Evolutionary conservation across 768 basidiomycete genomes (phyloP).

Genomic region (Mycena capillaripes): DNA sequence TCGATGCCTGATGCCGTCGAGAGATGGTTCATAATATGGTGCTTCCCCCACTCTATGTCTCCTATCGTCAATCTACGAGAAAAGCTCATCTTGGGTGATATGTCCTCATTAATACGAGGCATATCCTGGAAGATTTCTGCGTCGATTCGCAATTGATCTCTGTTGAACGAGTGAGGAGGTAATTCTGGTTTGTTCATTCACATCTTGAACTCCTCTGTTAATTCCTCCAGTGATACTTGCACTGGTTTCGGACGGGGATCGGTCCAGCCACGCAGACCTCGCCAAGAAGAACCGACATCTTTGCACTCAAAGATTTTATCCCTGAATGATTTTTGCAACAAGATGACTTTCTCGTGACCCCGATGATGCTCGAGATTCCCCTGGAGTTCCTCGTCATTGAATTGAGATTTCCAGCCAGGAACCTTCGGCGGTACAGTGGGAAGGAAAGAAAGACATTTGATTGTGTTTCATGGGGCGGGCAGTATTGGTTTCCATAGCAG

Average conservation of each 20-base stretch:
- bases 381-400: background rate
- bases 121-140: constrained; percentile 2
- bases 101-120: constrained; percentile 12
- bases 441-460: no score
- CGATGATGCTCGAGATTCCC: constrained; percentile 8
- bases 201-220: constrained; percentile 7
- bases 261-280: constrained; percentile 16
- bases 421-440: no score
- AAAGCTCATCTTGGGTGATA: constrained; percentile 11
- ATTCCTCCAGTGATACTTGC: background rate
- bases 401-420: constrained; percentile 3
- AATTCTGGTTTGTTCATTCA: constrained; percentile 5
- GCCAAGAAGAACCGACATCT: constrained; percentile 15
- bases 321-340: background rate
- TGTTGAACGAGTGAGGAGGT: constrained; percentile 10
- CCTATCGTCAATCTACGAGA: background rate
- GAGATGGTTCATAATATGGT: background rate
- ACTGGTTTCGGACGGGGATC: constrained; percentile 12
- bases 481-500: no score
- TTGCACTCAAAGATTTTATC: constrained; percentile 16
- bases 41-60: background rate
- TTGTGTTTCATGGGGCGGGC: no score
- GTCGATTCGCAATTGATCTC: background rate
- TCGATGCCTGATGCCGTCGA: background rate
- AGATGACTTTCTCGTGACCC: background rate